phyloP scores from a whole-genome alignment of 2,329 filamentous ascomycete species.

The Didymella exigua region DNA sequence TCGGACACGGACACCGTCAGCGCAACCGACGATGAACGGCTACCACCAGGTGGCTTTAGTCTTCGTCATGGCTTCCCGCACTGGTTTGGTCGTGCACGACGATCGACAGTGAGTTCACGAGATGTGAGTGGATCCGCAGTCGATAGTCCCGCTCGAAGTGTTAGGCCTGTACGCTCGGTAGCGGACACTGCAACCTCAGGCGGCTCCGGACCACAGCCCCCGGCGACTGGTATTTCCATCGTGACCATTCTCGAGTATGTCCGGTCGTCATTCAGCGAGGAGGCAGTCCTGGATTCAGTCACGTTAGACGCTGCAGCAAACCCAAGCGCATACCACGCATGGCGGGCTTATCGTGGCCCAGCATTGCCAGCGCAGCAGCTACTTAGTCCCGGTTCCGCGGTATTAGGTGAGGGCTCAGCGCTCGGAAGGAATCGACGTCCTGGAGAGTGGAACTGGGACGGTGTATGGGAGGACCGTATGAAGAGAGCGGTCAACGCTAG shows the following conservation, averaged over 20 bases:
- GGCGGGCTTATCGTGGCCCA: constrained; percentile 71
- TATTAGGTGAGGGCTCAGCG: constrained; percentile 23
- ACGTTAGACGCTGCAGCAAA: constrained; percentile 85
- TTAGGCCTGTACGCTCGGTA: constrained; percentile 24
- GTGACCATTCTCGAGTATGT: constrained; percentile 78
- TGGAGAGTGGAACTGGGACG: constrained; percentile 96
- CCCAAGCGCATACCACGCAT: constrained; percentile 91
- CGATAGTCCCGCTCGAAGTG: constrained; percentile 25
- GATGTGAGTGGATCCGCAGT: constrained; percentile 41
- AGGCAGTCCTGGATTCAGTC: constrained; percentile 75
- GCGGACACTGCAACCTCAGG: constrained; percentile 17
- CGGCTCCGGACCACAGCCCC: constrained; percentile 3
- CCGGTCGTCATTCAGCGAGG: constrained; percentile 79
- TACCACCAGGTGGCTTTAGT: constrained; percentile 89
- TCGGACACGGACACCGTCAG: constrained; percentile 79
- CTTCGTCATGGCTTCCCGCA: constrained; percentile 86
- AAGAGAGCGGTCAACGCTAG: constrained; percentile 78
- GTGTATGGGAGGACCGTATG: constrained; percentile 92
- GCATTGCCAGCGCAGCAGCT: constrained; percentile 33
- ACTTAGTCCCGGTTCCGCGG: constrained; percentile 34
- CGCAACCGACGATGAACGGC: constrained; percentile 78
- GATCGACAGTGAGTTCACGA: constrained; percentile 38
- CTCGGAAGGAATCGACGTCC: constrained; percentile 64
- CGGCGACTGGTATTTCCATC: constrained; percentile 32
- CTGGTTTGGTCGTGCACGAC: constrained; percentile 70